These are phyloP conservation scores for Acanthamoeba divionensis DNA, from an alignment of 208 protist genomes.

Conservation along the genomic window DNA sequence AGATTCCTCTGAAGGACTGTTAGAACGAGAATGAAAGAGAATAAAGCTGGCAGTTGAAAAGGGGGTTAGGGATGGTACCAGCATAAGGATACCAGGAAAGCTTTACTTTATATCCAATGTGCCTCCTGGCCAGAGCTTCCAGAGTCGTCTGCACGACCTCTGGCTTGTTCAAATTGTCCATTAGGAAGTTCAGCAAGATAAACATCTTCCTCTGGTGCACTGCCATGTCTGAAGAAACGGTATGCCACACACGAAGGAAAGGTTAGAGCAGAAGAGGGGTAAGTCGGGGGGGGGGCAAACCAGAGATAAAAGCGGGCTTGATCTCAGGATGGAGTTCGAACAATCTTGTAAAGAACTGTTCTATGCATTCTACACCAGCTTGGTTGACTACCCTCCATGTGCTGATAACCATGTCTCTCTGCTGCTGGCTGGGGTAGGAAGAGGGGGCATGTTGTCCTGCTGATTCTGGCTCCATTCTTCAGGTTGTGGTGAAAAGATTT, in stretches of 20 bases:
- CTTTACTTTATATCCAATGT: neutral
- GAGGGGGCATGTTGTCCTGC: neutral
- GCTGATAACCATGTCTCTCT: neutral
- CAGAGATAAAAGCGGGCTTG: neutral
- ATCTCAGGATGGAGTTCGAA: neutral
- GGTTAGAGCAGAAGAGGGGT: neutral
- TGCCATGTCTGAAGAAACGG: neutral
- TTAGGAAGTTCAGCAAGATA: neutral
- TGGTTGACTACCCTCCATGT: neutral
- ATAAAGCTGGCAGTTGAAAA: neutral
- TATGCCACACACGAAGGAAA: neutral
- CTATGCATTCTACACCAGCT: neutral
- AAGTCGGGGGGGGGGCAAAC: neutral
- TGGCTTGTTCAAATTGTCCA: neutral
- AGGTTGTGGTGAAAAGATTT: neutral
- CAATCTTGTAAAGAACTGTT: neutral
- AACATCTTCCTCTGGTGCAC: conserved; percentile 10
- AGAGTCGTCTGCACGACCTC: neutral
- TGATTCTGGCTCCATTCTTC: neutral
- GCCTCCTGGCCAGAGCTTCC: neutral
- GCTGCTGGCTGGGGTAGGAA: neutral
- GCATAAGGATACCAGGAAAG: neutral
- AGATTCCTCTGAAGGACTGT: neutral
- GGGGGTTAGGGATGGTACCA: neutral
- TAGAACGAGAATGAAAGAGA: neutral